phyloP scores from a whole-genome alignment of 176 grass and related monocot species.

The Raddia distichophylla region DNA sequence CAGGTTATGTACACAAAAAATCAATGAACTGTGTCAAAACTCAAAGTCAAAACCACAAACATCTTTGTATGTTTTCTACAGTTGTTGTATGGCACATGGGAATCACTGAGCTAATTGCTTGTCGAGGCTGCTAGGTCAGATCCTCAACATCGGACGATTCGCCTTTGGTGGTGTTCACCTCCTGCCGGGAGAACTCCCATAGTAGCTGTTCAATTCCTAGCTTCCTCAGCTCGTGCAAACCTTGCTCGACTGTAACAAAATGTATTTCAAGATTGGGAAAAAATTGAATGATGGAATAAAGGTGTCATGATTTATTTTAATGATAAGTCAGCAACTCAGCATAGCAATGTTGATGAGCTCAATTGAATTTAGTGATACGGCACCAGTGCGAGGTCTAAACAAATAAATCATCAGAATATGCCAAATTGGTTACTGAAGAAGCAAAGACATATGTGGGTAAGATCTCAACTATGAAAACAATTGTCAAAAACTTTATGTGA shows the following conservation, averaged over 20 bases:
- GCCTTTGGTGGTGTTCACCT: slow-evolving; percentile 28
- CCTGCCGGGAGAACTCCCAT: slow-evolving; percentile 76
- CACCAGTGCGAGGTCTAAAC: background rate
- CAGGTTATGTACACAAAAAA: slow-evolving; percentile 44
- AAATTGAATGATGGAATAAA: background rate
- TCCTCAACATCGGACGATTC: slow-evolving; percentile 39
- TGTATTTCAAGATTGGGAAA: slow-evolving; percentile 1
- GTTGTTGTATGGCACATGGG: slow-evolving; percentile 28
- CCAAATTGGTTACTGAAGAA: background rate
- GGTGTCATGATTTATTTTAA: background rate
- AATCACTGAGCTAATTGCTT: slow-evolving; percentile 5
- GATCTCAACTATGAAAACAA: background rate
- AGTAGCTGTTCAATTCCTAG: slow-evolving; percentile 76
- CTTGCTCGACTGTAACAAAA: slow-evolving; percentile 61
- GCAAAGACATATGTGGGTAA: background rate
- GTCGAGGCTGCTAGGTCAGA: slow-evolving; percentile 40
- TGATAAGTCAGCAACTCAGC: background rate
- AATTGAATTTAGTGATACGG: background rate
- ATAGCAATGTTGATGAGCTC: too few species aligned
- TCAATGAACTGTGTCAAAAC: slow-evolving; percentile 31
- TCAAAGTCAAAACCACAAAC: slow-evolving; percentile 22
- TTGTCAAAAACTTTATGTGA: background rate
- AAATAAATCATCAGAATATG: background rate
- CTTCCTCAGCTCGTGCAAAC: slow-evolving; percentile 75
- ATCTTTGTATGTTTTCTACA: slow-evolving; percentile 31